These are phyloP conservation scores for Echinochloa phyllopogon DNA, from an alignment of 176 grass and related monocot genomes.

Conservation along the genomic window DNA sequence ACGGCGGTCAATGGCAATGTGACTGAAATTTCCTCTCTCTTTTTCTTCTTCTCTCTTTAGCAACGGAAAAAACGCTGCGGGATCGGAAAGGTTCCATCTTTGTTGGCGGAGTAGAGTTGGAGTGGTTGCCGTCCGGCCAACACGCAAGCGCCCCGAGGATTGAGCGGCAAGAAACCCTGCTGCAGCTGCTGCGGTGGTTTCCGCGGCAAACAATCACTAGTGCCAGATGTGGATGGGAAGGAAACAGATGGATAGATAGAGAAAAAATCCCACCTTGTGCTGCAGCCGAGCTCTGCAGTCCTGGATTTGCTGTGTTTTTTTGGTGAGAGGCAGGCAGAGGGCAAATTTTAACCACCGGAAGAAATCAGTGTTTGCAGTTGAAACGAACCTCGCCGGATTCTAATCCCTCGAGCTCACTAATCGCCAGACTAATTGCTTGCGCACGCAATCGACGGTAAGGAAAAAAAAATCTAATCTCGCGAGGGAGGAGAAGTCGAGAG, in stretches of 20 bases:
- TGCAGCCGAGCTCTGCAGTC: conserved; percentile 46
- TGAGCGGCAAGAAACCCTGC: conserved; percentile 37
- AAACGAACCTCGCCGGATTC: neutral
- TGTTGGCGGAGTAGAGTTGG: neutral
- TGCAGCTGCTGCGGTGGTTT: too few relatives aligned
- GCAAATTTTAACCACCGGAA: neutral
- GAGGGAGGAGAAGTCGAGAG: too few relatives aligned
- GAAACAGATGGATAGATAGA: neutral
- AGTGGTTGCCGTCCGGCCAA: conserved; percentile 33
- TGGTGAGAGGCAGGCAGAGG: too few relatives aligned
- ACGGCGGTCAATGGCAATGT: neutral
- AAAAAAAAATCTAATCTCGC: neutral
- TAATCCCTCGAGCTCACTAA: neutral
- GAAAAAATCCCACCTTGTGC: conserved; percentile 11
- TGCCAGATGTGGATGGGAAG: neutral
- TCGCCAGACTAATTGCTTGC: neutral
- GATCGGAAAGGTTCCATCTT: conserved; percentile 20
- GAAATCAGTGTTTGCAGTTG: neutral
- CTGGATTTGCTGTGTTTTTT: conserved; percentile 44
- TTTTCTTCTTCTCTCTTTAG: neutral
- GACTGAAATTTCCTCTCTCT: neutral
- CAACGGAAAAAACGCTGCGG: neutral
- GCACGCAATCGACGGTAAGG: neutral
- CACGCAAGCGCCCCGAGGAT: neutral
- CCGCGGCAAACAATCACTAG: conserved; percentile 11